Conservation (phyloP, 495 filamentous ascomycete species). For the Penicillium flavigenum region DNA sequence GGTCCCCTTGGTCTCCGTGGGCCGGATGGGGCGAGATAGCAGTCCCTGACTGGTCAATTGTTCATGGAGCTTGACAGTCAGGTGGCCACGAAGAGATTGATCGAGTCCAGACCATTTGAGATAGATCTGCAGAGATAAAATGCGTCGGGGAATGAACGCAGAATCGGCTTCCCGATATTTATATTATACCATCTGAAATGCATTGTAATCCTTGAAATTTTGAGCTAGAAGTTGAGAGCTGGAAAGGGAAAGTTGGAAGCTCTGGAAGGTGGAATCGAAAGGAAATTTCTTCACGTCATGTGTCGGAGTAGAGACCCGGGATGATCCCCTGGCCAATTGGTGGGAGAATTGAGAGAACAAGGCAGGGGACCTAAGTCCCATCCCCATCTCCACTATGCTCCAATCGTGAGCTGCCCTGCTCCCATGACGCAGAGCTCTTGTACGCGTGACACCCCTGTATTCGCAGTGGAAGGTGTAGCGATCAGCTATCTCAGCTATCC, state of each 20-base stretch:
- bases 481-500: slow-evolving; percentile 8
- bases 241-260: too few relatives aligned
- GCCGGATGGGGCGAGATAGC: neutral
- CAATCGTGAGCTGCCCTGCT: slow-evolving; percentile 23
- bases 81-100: slow-evolving; percentile 31
- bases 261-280: neutral
- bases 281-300: slow-evolving; percentile 43
- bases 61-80: slow-evolving; percentile 19
- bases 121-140: neutral
- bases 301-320: slow-evolving; percentile 14
- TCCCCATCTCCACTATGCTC: slow-evolving; percentile 22
- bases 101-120: slow-evolving; percentile 11
- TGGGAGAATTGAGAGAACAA: slow-evolving; percentile 25
- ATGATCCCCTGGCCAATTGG: slow-evolving; percentile 33
- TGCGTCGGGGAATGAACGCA: neutral
- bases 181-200: neutral
- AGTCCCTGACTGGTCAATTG: slow-evolving; percentile 1
- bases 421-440: slow-evolving; percentile 17
- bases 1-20: slow-evolving; percentile 6
- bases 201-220: neutral
- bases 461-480: slow-evolving; percentile 23
- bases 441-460: slow-evolving; percentile 13
- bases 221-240: too few relatives aligned
- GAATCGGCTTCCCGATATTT: slow-evolving; percentile 8
- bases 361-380: too few relatives aligned